Evolutionary conservation across 139 green algal species (phyloP), one percentile per base, ranked within the genome.

Genomic region (Edaphochlamys debaryana): DNA sequence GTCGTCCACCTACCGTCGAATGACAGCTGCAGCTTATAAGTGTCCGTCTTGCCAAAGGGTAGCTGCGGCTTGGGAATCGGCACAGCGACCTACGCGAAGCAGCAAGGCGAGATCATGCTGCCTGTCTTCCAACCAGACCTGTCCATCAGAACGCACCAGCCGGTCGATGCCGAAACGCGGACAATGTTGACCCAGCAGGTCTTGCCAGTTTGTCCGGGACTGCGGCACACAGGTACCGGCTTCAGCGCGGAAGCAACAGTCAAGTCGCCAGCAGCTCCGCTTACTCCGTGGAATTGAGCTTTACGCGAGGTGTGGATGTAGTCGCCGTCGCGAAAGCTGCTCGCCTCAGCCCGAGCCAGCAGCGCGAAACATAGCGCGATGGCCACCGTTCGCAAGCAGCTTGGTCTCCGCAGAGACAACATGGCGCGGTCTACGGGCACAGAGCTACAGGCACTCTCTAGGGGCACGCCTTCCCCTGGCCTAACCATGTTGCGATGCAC

Each of bases 1-100:
- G 60, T 32, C 34, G 34, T 20, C 4, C 62, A 62, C 86, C 4
- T 34, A 90, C 86, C 81, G 66, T 92, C 88, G 67, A 92, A 92
- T 0, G 88, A 90, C 20, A 92, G 79, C 79, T 92, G 88, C 19
- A 92, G 38, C 29, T 92, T 92, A 69, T 92, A 92, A 5, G 81
- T 79, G 54, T 92, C 88, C 34, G 67, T 63, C 23, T 71, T 40
- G n/a, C 63, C 34, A 0, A 84, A 75, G 0, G 56, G 1, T 4
- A 75, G 58, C 41, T 87, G 78, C 11, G 88, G 88, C 64, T 92
- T 89, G 3, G 74, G 85, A 8, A 92, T 75, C 0, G 88, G 88
- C 15, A 92, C 52, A 29, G 84, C 88, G 9, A 92, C 85, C 78
- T 84, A n/a, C n/a, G 78, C 48, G 41, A 17, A 32, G 1, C 13